These are phyloP conservation scores for Chaetomium globosum DNA, from an alignment of 2,329 filamentous ascomycete genomes.

Conservation along the genomic window DNA sequence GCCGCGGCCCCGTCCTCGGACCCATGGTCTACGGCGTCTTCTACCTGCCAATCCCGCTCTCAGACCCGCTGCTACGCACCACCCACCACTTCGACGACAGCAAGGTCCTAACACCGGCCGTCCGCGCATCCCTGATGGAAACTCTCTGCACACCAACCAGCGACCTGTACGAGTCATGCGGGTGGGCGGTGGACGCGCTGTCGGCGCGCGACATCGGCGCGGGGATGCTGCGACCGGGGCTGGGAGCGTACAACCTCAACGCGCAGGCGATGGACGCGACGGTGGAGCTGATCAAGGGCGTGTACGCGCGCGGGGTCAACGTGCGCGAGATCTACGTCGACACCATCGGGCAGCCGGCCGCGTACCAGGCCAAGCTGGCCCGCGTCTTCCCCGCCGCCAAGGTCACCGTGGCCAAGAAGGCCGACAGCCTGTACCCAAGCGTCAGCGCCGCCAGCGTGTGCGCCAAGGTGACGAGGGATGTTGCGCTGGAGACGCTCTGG, in stretches of 20 bases:
- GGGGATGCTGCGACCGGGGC: constrained; percentile 69
- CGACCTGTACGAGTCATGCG: constrained; percentile 60
- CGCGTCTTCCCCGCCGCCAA: constrained; percentile 76
- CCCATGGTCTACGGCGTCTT: constrained; percentile 73
- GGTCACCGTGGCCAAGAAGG: constrained; percentile 84
- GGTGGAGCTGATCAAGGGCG: constrained; percentile 74
- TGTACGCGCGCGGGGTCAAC: constrained; percentile 77
- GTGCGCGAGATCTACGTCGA: constrained; percentile 91
- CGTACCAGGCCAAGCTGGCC: constrained; percentile 84
- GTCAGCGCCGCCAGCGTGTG: constrained; percentile 93
- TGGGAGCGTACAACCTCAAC: constrained; percentile 81
- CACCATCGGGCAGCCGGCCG: constrained; percentile 80
- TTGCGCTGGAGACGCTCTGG: constrained; percentile 80
- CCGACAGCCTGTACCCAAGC: constrained; percentile 87
- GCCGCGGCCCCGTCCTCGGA: constrained; percentile 88
- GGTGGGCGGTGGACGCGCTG: constrained; percentile 80
- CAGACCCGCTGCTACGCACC: constrained; percentile 72
- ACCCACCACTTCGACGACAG: constrained; percentile 92
- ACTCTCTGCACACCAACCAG: constrained; percentile 67
- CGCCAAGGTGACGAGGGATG: constrained; percentile 94
- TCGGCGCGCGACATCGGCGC: constrained; percentile 82
- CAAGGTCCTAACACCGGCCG: constrained; percentile 81
- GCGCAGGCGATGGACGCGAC: constrained; percentile 95
- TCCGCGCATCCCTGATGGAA: constrained; percentile 71
- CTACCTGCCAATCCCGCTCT: constrained; percentile 72